phyloP scores from a whole-genome alignment of 1,284 basidiomycete genomes.

The Ceratobasidium sp. region DNA sequence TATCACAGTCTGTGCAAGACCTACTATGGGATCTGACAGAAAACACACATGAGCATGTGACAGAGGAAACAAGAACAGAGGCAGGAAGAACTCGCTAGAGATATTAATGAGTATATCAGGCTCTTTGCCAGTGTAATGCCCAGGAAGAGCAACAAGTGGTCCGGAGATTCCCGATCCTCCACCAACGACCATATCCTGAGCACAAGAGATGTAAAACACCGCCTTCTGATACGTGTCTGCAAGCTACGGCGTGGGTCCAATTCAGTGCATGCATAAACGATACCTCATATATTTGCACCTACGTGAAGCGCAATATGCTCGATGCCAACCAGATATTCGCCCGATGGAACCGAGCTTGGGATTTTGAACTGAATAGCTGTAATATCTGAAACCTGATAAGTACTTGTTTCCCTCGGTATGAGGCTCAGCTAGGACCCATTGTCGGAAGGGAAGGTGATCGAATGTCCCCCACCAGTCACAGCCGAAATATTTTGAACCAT shows the following conservation, averaged over 20 bases:
- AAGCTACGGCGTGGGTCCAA: background rate
- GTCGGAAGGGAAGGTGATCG: constrained; percentile 48
- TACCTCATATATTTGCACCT: background rate
- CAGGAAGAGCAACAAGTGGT: constrained; percentile 42
- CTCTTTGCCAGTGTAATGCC: constrained; percentile 46
- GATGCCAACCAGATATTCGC: constrained; percentile 46
- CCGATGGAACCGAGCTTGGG: constrained; percentile 51
- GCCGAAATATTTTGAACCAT: constrained; percentile 63
- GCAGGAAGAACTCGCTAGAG: constrained; percentile 6
- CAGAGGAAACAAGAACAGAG: background rate
- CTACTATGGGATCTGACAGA: constrained; percentile 23
- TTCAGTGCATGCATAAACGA: constrained; percentile 47
- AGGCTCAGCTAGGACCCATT: background rate
- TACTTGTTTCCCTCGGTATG: no score
- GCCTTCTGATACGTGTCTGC: background rate
- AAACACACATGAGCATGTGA: background rate
- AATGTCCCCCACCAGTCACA: constrained; percentile 54
- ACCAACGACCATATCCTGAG: constrained; percentile 52
- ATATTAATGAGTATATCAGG: constrained; percentile 56
- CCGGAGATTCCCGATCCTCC: constrained; percentile 44
- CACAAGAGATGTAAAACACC: constrained; percentile 47
- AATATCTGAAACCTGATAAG: constrained; percentile 51
- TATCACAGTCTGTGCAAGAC: background rate
- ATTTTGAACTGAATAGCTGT: constrained; percentile 58
- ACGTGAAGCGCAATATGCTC: constrained; percentile 45